A percentile compares a stretch with the other conserved stretches of the same genome.
Conservation (phyloP, 495 filamentous ascomycete species). For the Tuber magnatum region DNA sequence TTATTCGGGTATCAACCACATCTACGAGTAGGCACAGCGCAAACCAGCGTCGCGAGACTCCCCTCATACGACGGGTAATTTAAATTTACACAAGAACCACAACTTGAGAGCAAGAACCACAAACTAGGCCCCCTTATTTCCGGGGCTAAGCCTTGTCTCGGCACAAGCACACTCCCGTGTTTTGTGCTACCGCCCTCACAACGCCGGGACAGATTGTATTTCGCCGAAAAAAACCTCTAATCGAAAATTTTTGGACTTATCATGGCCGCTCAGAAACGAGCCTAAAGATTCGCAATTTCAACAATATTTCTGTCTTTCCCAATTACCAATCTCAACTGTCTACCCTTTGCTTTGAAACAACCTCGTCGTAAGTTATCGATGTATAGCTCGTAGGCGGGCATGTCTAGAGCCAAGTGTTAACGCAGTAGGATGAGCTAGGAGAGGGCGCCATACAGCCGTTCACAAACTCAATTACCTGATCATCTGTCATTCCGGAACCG, state of each 20-base stretch:
- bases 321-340: conserved; percentile 67
- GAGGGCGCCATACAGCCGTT: conserved; percentile 53
- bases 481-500: conserved; percentile 70
- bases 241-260: not conserved
- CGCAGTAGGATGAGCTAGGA: not conserved
- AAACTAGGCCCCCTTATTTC: too few species aligned
- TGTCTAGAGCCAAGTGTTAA: conserved; percentile 28
- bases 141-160: too few species aligned
- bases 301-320: conserved; percentile 53
- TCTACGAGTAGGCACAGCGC: too few species aligned
- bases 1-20: not conserved
- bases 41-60: too few species aligned
- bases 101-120: too few species aligned
- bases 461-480: conserved; percentile 60
- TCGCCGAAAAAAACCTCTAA: not conserved
- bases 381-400: conserved; percentile 63
- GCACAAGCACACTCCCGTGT: too few species aligned
- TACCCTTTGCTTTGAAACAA: conserved; percentile 51
- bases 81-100: too few species aligned
- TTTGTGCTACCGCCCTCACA: too few species aligned
- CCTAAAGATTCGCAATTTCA: conserved; percentile 24
- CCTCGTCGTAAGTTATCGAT: conserved; percentile 60
- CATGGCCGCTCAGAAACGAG: not conserved
- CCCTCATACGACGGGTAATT: too few species aligned
- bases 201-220: too few species aligned